phyloP scores from a whole-genome alignment of 2,329 filamentous ascomycete species.

The Sporothrix mexicana region DNA sequence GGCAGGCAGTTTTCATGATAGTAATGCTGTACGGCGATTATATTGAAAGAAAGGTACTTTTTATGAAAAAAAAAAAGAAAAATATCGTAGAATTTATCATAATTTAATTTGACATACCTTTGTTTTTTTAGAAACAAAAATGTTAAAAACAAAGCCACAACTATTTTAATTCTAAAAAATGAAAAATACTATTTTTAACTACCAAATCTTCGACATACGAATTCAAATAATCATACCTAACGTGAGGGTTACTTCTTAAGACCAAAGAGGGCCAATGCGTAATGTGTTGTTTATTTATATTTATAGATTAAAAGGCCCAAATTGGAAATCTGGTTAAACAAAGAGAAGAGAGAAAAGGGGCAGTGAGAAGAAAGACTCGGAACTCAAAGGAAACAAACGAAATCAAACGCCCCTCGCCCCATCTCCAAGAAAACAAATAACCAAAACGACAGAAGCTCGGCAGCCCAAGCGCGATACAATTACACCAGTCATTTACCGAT shows the following conservation, averaged over 20 bases:
- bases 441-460: not conserved
- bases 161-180: too few species aligned
- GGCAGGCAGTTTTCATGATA: conserved; percentile 33
- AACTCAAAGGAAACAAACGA: not conserved
- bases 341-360: not conserved
- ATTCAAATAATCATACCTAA: not conserved
- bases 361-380: not conserved
- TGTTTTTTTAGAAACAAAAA: too few species aligned
- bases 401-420: not conserved
- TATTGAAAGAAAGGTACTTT: not conserved
- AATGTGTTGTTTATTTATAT: conserved; percentile 12
- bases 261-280: not conserved
- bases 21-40: not conserved
- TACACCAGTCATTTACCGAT: conserved; percentile 21
- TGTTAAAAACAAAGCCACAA: too few species aligned
- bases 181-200: too few species aligned
- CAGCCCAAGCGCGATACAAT: conserved; percentile 21
- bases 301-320: conserved; percentile 16
- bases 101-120: too few species aligned
- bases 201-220: not conserved
- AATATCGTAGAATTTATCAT: too few species aligned
- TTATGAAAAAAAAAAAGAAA: too few species aligned
- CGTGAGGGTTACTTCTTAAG: not conserved
- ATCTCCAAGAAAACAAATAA: not conserved
- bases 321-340: not conserved